Base-by-base conservation (phyloP, 208 protist genomes). In the Herpetomonas tarakana region DNA sequence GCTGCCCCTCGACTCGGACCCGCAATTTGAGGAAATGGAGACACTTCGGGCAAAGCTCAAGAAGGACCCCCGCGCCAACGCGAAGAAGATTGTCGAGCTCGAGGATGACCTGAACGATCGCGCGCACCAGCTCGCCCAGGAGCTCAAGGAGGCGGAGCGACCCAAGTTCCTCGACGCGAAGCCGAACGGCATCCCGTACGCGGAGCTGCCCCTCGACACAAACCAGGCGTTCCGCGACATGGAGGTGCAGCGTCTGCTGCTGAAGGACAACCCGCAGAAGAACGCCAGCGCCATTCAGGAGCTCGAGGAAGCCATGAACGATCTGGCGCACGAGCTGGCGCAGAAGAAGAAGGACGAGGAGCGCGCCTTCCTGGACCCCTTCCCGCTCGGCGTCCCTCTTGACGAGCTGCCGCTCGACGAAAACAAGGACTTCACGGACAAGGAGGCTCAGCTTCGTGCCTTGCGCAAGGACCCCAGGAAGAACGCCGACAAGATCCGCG, bases 281-380 rank as follows among this genome's bases (percentile, higher is more conserved):
- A 76, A 88, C 59, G 70, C 68, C 26, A 67, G 53, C 6, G 79
- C 64, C 24, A 81, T 90, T 41, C 56, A 74, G 58, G 77, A 83
- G 27, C 70, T 91, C 1, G 86, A 88, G 68, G 78, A 77, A 18
- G 77, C 76, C 12, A 66, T 93, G 41, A 90, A 93, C 63, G 74
- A 79, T 39, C 86, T 80, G 35, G 86, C 76, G 16, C 64, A 58
- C 3, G 78, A 84, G 57, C 62, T 92, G 35, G 86, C 82, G 24
- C 75, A 70, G 64, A 64, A 83, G 65, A 76, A 74, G 62, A 57
- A 79, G 31, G 65, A 71, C 29, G 62, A 77, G 38, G 76, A 88
- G 29, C 86, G 82, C 49, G 65, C 68, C 44, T 91, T 87, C 54
- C 70, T 93, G 29, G 79, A 88, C 50, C 70, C 74, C 3, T 49